These are phyloP conservation scores for Henckelia pumila DNA, from an alignment of 257 asterid species.

Conservation along the genomic window DNA sequence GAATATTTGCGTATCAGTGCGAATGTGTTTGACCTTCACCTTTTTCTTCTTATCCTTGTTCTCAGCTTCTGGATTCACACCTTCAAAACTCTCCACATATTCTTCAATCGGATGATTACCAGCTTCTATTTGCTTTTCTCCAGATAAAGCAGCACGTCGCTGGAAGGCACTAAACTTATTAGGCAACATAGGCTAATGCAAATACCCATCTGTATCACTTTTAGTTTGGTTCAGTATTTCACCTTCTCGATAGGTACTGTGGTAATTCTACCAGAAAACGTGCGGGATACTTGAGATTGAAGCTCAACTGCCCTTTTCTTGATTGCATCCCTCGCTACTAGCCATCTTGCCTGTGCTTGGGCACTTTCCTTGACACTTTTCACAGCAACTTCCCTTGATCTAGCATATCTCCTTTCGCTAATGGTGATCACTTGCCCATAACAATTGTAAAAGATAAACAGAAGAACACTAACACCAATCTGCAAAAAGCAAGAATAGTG, in stretches of 20 bases:
- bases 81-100: constrained; percentile 33
- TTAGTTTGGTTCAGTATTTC: constrained; percentile 18
- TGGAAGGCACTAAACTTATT: constrained; percentile 33
- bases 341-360: constrained; percentile 77
- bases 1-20: constrained; percentile 76
- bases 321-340: constrained; percentile 61
- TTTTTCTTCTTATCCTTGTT: constrained; percentile 37
- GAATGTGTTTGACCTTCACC: constrained; percentile 52
- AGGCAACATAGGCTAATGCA: constrained; percentile 16
- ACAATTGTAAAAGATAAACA: constrained; percentile 65
- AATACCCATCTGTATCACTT: constrained; percentile 19
- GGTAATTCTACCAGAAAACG: constrained; percentile 41
- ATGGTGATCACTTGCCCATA: constrained; percentile 59
- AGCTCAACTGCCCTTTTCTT: constrained; percentile 50
- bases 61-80: constrained; percentile 27
- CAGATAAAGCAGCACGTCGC: constrained; percentile 37
- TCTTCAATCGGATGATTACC: constrained; percentile 48
- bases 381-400: constrained; percentile 83
- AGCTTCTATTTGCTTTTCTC: constrained; percentile 33
- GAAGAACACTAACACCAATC: constrained; percentile 61
- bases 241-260: constrained; percentile 29
- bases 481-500: constrained; percentile 26
- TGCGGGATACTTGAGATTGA: constrained; percentile 54
- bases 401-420: constrained; percentile 62
- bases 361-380: constrained; percentile 62